phyloP scores from a whole-genome alignment of 208 protist species.

The Acanthamoeba pearcei region DNA sequence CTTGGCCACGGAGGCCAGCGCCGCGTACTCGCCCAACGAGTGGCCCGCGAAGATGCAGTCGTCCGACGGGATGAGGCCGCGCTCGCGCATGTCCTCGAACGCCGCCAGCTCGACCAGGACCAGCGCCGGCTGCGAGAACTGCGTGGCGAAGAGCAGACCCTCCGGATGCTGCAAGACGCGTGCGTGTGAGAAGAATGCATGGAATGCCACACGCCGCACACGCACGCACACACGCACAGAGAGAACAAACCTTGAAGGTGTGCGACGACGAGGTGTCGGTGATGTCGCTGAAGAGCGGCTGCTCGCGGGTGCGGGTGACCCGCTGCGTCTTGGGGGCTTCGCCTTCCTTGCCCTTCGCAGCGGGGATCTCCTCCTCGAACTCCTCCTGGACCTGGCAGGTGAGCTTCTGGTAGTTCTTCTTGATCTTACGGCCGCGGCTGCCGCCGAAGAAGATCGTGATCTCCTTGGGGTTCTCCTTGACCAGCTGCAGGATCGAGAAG shows the following conservation, averaged over 20 bases:
- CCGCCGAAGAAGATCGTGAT: conserved; percentile 91
- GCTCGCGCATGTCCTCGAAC: conserved; percentile 86
- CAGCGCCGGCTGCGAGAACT: conserved; percentile 91
- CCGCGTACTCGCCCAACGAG: conserved; percentile 91
- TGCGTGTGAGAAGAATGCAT: not conserved
- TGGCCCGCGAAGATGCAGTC: conserved; percentile 88
- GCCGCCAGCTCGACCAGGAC: conserved; percentile 88
- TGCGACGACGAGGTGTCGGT: conserved; percentile 80
- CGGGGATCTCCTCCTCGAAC: conserved; percentile 31
- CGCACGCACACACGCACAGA: not conserved
- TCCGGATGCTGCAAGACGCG: conserved; percentile 76
- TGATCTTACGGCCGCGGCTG: conserved; percentile 83
- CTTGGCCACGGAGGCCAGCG: conserved; percentile 85
- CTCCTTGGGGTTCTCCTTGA: conserved; percentile 89
- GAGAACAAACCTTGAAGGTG: conserved; percentile 82
- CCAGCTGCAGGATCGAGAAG: conserved; percentile 90
- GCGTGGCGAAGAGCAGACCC: conserved; percentile 90
- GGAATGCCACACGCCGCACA: not conserved
- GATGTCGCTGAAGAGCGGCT: conserved; percentile 89
- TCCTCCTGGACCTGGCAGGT: conserved; percentile 78
- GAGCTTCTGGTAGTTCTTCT: conserved; percentile 88
- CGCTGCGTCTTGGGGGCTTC: conserved; percentile 30
- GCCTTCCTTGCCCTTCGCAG: not conserved
- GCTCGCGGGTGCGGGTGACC: conserved; percentile 44
- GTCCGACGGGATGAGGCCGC: conserved; percentile 54